phyloP scores from a whole-genome alignment of 768 basidiomycete genomes.

The Suillus brevipes region DNA sequence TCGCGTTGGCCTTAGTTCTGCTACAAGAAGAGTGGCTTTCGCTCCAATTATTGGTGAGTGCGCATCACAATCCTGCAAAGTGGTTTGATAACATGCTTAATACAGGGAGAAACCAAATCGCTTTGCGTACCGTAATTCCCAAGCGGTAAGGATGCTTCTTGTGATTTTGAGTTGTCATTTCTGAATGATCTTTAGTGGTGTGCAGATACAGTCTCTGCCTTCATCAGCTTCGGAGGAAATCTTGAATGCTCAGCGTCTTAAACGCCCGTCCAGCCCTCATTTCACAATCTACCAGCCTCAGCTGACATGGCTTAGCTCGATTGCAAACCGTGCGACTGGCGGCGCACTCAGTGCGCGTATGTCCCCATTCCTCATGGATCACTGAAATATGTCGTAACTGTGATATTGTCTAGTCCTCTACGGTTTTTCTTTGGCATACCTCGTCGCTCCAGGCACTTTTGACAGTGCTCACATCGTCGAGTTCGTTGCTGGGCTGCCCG shows the following conservation, averaged over 20 bases:
- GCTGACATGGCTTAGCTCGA: constrained; percentile 86
- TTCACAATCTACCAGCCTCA: constrained; percentile 97
- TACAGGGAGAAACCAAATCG: constrained; percentile 40
- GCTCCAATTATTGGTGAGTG: constrained; percentile 30
- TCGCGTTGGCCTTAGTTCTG: constrained; percentile 59
- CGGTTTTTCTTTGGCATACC: constrained; percentile 83
- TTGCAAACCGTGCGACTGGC: constrained; percentile 87
- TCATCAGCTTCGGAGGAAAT: constrained; percentile 59
- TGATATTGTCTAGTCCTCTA: constrained; percentile 65
- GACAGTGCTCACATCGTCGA: constrained; percentile 78
- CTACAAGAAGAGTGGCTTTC: constrained; percentile 55
- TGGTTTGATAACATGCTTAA: neutral
- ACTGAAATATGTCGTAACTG: constrained; percentile 3
- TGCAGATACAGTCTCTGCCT: constrained; percentile 68
- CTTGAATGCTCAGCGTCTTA: constrained; percentile 84
- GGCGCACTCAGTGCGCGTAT: constrained; percentile 72
- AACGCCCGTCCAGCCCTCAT: constrained; percentile 91
- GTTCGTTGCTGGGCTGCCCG: constrained; percentile 68
- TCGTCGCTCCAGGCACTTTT: constrained; percentile 78
- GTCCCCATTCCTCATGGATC: constrained; percentile 28
- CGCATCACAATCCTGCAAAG: neutral
- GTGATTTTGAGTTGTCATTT: neutral
- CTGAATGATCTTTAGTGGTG: constrained; percentile 36
- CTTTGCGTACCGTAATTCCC: constrained; percentile 28
- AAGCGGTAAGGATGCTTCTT: constrained; percentile 40